These are phyloP conservation scores for Fusarium setosum DNA, from an alignment of 2,329 filamentous ascomycete genomes.

Conservation along the genomic window DNA sequence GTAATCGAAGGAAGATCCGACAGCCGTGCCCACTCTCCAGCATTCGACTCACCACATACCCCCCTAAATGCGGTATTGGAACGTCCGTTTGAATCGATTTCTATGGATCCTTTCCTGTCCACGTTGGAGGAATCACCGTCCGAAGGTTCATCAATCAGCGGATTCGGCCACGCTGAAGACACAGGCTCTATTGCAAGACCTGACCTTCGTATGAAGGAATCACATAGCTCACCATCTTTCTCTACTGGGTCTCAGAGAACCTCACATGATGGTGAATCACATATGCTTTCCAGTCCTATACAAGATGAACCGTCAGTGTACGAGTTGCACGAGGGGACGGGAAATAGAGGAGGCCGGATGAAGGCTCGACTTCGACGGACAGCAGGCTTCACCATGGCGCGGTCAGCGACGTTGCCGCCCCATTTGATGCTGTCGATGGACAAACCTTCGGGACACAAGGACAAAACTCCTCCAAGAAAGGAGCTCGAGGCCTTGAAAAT, in stretches of 20 bases:
- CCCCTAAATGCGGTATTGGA: slow-evolving; percentile 23
- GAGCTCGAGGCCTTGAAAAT: slow-evolving; percentile 11
- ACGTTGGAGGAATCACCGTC: background rate
- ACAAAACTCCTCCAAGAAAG: slow-evolving; percentile 1
- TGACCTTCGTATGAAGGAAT: background rate
- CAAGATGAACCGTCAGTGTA: slow-evolving; percentile 23
- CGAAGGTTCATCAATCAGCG: background rate
- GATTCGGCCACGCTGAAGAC: background rate
- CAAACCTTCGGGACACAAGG: slow-evolving; percentile 44
- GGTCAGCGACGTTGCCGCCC: slow-evolving; percentile 45
- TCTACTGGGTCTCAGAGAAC: background rate
- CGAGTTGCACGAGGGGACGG: slow-evolving; percentile 48
- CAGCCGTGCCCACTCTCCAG: slow-evolving; percentile 8
- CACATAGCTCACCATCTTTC: slow-evolving; percentile 9
- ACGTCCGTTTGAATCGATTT: slow-evolving; percentile 11
- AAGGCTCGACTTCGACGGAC: slow-evolving; percentile 47
- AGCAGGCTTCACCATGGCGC: slow-evolving; percentile 43
- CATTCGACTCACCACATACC: background rate
- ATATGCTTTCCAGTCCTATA: slow-evolving; percentile 14
- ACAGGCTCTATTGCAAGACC: background rate
- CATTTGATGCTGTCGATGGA: slow-evolving; percentile 39
- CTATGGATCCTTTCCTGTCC: slow-evolving; percentile 11
- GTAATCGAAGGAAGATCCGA: slow-evolving; percentile 1
- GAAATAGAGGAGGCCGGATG: slow-evolving; percentile 38
- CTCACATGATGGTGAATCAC: slow-evolving; percentile 12